These are phyloP conservation scores for Lipomyces chichibuensis DNA, from an alignment of 805 yeast species.

Conservation along the genomic window DNA sequence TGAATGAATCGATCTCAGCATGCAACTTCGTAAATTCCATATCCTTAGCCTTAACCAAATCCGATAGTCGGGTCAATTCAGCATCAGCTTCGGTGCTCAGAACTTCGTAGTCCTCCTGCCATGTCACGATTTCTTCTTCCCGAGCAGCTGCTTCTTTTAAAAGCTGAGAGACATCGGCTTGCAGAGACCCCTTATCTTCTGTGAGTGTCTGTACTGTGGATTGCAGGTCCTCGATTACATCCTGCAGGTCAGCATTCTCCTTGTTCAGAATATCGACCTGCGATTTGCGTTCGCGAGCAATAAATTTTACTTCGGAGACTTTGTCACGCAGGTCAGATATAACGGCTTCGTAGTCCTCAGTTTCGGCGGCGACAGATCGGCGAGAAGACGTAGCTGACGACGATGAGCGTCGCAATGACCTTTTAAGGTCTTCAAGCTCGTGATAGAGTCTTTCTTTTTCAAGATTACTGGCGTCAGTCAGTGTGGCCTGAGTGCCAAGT, in stretches of 20 bases:
- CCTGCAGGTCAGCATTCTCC: conserved; percentile 32
- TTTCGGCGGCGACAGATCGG: conserved; percentile 11
- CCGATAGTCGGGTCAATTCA: conserved; percentile 27
- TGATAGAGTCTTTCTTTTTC: conserved; percentile 31
- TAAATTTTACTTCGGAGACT: conserved; percentile 23
- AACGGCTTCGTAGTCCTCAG: conserved; percentile 21
- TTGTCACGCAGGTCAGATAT: conserved; percentile 26
- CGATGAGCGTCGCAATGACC: conserved; percentile 17
- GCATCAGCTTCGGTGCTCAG: conserved; percentile 31
- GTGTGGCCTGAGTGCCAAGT: conserved; percentile 20
- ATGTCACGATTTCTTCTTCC: conserved; percentile 29
- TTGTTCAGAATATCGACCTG: conserved; percentile 33
- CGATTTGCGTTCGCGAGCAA: conserved; percentile 33
- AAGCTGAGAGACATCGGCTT: conserved; percentile 23
- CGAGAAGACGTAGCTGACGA: conserved; percentile 16
- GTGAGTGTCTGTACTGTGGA: conserved; percentile 15
- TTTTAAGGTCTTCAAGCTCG: conserved; percentile 28
- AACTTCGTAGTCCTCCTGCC: conserved; percentile 35
- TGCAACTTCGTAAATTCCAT: conserved; percentile 17
- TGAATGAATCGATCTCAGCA: conserved; percentile 24
- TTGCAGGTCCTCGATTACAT: conserved; percentile 23
- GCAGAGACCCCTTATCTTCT: conserved; percentile 16
- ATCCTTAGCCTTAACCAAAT: conserved; percentile 20
- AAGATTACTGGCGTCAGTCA: conserved; percentile 11
- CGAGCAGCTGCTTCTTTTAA: conserved; percentile 20